These are phyloP conservation scores for Metschnikowia reukaufii DNA, from an alignment of 805 yeast genomes.

Conservation along the genomic window DNA sequence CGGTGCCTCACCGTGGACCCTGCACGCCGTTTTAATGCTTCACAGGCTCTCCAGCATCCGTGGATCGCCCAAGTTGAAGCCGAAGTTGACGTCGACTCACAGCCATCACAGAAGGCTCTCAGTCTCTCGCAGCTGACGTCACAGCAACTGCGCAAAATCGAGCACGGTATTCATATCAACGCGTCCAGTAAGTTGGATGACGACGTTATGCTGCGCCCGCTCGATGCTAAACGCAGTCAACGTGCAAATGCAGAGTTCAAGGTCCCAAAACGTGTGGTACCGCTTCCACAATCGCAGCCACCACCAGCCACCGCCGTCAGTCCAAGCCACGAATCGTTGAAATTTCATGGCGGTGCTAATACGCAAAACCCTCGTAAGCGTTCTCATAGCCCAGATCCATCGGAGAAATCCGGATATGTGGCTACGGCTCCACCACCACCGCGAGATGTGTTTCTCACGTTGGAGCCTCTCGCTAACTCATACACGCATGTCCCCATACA, in stretches of 20 bases:
- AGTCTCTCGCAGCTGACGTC: constrained; percentile 72
- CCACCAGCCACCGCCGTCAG: background rate
- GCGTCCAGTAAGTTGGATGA: constrained; percentile 41
- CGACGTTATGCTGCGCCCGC: constrained; percentile 45
- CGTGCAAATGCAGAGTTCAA: constrained; percentile 36
- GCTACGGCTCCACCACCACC: no score
- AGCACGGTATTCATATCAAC: constrained; percentile 36
- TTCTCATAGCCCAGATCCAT: no score
- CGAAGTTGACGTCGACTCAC: constrained; percentile 10
- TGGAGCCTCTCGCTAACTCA: constrained; percentile 52
- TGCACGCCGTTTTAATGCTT: constrained; percentile 66
- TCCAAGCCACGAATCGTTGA: background rate
- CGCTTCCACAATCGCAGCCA: constrained; percentile 43
- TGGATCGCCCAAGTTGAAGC: constrained; percentile 60
- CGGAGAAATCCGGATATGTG: no score
- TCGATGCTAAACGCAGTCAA: constrained; percentile 28
- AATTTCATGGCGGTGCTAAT: background rate
- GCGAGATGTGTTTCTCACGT: constrained; percentile 60
- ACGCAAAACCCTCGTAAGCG: constrained; percentile 4
- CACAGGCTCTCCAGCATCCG: constrained; percentile 70
- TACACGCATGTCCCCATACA: constrained; percentile 47
- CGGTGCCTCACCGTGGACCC: constrained; percentile 78
- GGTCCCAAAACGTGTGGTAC: constrained; percentile 44
- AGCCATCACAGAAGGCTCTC: constrained; percentile 37
- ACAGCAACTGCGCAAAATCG: constrained; percentile 53